Evolutionary conservation across 495 filamentous ascomycete species (phyloP), one percentile per base, ranked within the genome.

Genomic region (Xylaria cubensis): DNA sequence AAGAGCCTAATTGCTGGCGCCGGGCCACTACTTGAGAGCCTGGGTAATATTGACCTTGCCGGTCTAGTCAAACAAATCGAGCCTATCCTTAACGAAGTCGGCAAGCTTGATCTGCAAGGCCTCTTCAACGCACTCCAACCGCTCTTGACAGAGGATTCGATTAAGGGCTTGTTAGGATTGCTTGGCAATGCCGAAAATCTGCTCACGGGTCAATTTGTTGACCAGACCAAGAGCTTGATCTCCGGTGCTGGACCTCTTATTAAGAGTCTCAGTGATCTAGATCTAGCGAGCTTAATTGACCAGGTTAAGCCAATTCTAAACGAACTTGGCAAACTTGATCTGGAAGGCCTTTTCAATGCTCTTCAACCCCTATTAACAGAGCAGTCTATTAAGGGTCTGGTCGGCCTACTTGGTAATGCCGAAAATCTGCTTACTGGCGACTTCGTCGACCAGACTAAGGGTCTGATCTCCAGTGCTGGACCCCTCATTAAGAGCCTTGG

Each of bases 211-310:
- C 75, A 79, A 39, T 85, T 86, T 67, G 82, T 86, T 56, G 78
- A 86, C 29, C 80, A 86, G 71, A 84, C 79, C 5, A 76, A 80
- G 39, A 64, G 72, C 51, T 74, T 86, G 19, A 84, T 85, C 59
- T 77, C 77, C 53, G 80, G 75, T 48, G 80, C 80, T 8, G 77
- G 68, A 0, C 80, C 81, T 4, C 75, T 84, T 50, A 62, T 84
- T 9, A 74, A 71, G 1, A 79, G 82, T 2, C 75, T 85, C 4
- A 76, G 79, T 41, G 73, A 80, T 51, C 74, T 80, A 62, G 78
- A 84, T 21, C 48, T 84, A 3, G 55, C 73, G 34, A 76, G 76
- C 42, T 69, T 83, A 15, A 69, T 83, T 61, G 70, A 73, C 12
- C 77, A 82, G 48, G 74, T 81, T 32, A 69, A 55, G 1, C 79